Base-by-base conservation (phyloP, 306 rosid species). In the Vigna hirtella region DNA sequence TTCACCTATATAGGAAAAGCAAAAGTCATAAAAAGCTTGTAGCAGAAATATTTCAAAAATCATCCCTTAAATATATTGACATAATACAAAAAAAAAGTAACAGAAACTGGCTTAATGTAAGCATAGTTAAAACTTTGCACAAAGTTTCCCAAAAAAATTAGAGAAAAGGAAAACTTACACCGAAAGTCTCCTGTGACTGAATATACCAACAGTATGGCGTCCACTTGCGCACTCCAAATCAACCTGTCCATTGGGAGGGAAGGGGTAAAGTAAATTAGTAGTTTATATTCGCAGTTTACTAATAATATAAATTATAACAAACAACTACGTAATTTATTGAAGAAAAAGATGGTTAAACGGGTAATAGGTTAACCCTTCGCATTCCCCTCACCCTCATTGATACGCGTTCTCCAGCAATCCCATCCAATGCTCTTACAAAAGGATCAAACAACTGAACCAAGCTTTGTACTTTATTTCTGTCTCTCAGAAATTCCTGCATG, bases 141-240 rank as follows among this genome's bases (percentile, higher is more conserved):
- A 74, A 61, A 86, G 86, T 42, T 70, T 83, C 74, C 6, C 76
- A 30, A 30, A 56, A 74, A 56, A 45, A 34, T 42, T 30, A 49
- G 55, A 14, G 26, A 52, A 49, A 13, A 38, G 9, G 22, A 52
- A 28, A 81, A 42, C 91, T 85, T 84, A 92, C 98, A 79, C 88
- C 5, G 96, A 92, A 50, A 92, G 96, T 51, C 76, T 90, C 70
- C 55, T 87, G 38, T 94, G 98, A 74, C 94, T 92, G 85, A 90
- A 94, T 82, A 94, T 74, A 66, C 94, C 91, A 75, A 92, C 84
- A 0, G 87, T 87, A 77, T 72, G 85, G 83, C 92, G 92, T 58
- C 96, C 98, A 57, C 89, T 90, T 36, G 93, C 81, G 78, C 93
- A 89, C 69, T 92, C 98, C 88, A 94, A 85, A 79, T 94, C 98